These are phyloP conservation scores for Cyclotella distinguenda DNA, from an alignment of 108 stramenopile species.

Conservation along the genomic window DNA sequence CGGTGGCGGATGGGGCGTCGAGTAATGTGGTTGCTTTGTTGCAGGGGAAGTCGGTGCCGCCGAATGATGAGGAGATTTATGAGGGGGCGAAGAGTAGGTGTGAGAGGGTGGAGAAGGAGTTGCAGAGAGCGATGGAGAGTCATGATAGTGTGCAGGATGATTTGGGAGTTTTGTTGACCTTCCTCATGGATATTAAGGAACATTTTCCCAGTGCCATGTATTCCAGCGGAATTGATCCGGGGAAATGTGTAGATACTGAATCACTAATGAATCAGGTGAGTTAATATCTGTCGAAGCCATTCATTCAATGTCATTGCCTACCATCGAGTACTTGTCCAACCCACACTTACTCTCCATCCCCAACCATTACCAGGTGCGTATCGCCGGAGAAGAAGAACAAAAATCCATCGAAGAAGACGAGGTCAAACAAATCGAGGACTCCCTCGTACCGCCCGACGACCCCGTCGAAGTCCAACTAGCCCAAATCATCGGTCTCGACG, in stretches of 20 bases:
- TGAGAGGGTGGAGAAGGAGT: slow-evolving; percentile 80
- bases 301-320: background rate
- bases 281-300: background rate
- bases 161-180: slow-evolving; percentile 64
- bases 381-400: slow-evolving; percentile 72
- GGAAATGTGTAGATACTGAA: slow-evolving; percentile 47
- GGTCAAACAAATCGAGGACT: slow-evolving; percentile 79
- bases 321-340: slow-evolving; percentile 2
- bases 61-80: slow-evolving; percentile 77
- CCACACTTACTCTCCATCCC: background rate
- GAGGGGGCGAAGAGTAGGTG: slow-evolving; percentile 67
- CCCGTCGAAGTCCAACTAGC: slow-evolving; percentile 66
- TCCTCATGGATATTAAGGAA: slow-evolving; percentile 78
- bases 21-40: slow-evolving; percentile 80
- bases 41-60: slow-evolving; percentile 79
- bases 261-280: slow-evolving; percentile 77
- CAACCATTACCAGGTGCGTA: slow-evolving; percentile 53
- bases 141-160: slow-evolving; percentile 70
- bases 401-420: slow-evolving; percentile 73
- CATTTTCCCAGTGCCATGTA: slow-evolving; percentile 79
- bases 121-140: slow-evolving; percentile 59
- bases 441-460: slow-evolving; percentile 82
- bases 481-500: slow-evolving; percentile 64
- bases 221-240: slow-evolving; percentile 53
- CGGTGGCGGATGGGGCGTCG: slow-evolving; percentile 82